Base-by-base conservation (phyloP, 164 flowering plant genomes). In the Aristolochia fimbriata region DNA sequence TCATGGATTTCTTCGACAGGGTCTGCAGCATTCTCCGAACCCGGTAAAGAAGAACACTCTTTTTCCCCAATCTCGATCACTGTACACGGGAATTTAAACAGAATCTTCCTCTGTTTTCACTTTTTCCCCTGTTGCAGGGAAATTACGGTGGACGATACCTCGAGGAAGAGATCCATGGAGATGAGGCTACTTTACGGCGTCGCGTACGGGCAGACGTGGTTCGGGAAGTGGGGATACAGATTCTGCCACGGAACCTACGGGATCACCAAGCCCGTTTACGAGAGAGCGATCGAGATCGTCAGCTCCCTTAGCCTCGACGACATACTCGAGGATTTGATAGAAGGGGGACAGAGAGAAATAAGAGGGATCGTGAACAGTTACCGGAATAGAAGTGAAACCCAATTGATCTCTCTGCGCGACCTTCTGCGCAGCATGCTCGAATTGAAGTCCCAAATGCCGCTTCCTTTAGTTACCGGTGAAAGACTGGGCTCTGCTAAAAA, bases 1-100 rank as follows among this genome's bases (percentile, higher is more conserved):
- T 83, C 23, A 87, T 92, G 96, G 91, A 89, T 73, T 80, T 92
- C 12, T 92, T 96, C 93, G 94, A 92, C 50, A 79, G 97, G 11
- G 74, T 92, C 46, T 92, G 97, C 70, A 62, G 74, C 9, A 60
- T 49, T 49, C 91, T 92, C 19, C 71, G 73, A 22, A 62, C 81
- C 22, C 24, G 93, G 98, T 91, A 80, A 69, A 27, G 30, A 27
- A 27, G 3, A 5, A 5, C 30, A 2, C 30, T 5, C 30, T 27
- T 27, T 27, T 27, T 27, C 5, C 30, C 30, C 30, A 27, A 27
- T 27, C 30, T 27, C 30, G 3, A 4, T 14, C 24, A 19, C 56
- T 53, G 30, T 19, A 12, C 14, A 21, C 23, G 24, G 24, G 11
- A 13, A 53, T 3, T 19, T n/a, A 16, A 27, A 27, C 5, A 27